Evolutionary conservation across 106 monocot species (phyloP), one percentile per base, ranked within the genome.

Genomic region (Chionographis japonica): DNA sequence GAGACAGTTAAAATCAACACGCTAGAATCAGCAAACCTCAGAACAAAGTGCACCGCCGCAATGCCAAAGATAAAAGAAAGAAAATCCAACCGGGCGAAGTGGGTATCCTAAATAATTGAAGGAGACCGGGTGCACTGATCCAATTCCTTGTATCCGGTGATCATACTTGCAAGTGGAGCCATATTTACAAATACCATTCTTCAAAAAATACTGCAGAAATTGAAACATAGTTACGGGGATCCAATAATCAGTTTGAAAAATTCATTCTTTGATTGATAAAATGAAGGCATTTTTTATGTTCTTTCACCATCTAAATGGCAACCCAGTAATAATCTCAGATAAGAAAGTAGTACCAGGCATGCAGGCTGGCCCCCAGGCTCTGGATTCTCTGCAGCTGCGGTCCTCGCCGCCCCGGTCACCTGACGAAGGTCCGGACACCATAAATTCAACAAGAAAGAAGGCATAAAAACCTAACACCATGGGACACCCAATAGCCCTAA

Each of bases 121-220:
- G 6, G 71, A 58, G 17, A 80, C 66, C 4, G 77, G 75, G 13
- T 42, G 79, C 36, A 58, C 69, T 51, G 82, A 58, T 56, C 68
- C 83, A 68, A 73, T 78, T 13, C 78, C 75, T 58, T 83, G 82
- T 58, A 75, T 97, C 4, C 92, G 97, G 56, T 97, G 97, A 74
- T 92, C 79, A 67, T 89, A 97, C 72, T 97, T 97, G 80, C 97
- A 97, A 15, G 92, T 76, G 6, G 83, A 51, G 37, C 97, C 97
- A 83, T 84, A 97, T 66, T 92, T 97, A 76, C 97, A 97, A 37
- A 69, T 85, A 13, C 97, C 92, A 58, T 88, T 97, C 76, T 86
- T 92, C 68, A 89, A 37, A 73, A 79, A 97, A 68, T 84, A 89
- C 97, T 98, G 82, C 70, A 78, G 67, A 63, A 55, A 20, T 54